Evolutionary conservation across 1,139 yeast genomes (phyloP).

Genomic region (Yamadazyma atlantica): DNA sequence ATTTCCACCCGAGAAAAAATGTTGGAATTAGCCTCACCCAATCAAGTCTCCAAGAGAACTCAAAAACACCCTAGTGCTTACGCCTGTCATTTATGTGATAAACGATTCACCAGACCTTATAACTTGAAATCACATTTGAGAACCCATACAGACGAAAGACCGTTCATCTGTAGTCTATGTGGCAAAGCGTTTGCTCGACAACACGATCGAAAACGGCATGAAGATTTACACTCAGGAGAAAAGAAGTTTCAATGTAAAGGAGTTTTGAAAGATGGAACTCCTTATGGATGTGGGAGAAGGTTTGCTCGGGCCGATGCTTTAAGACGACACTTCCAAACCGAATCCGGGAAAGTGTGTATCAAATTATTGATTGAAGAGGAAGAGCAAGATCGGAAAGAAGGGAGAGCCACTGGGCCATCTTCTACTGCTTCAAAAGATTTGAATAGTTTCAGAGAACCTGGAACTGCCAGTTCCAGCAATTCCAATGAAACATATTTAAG

Average conservation of each 20-base stretch:
- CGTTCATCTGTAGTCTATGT: constrained; percentile 82
- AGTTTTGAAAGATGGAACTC: constrained; percentile 55
- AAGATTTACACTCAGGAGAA: constrained; percentile 88
- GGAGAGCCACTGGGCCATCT: background rate
- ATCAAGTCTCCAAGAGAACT: constrained; percentile 49
- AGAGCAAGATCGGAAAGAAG: constrained; percentile 18
- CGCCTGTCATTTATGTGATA: constrained; percentile 83
- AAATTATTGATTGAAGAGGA: constrained; percentile 71
- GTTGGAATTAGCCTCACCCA: constrained; percentile 60
- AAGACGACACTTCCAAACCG: constrained; percentile 91
- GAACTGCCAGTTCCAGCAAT: constrained; percentile 10
- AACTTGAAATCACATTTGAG: constrained; percentile 87
- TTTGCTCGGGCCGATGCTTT: constrained; percentile 97
- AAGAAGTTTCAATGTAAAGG: constrained; percentile 88
- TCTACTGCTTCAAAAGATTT: background rate
- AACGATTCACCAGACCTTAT: constrained; percentile 87
- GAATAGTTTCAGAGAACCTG: constrained; percentile 4
- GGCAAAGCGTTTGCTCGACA: constrained; percentile 95
- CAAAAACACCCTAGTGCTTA: constrained; percentile 80
- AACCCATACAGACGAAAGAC: constrained; percentile 93
- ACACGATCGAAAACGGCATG: constrained; percentile 92
- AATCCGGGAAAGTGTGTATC: constrained; percentile 86
- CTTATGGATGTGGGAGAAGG: constrained; percentile 91
- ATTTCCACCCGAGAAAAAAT: constrained; percentile 53
- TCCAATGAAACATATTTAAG: constrained; percentile 12